phyloP scores from a whole-genome alignment of 2,329 filamentous ascomycete genomes.

The Aspergillus pseudoterreus region DNA sequence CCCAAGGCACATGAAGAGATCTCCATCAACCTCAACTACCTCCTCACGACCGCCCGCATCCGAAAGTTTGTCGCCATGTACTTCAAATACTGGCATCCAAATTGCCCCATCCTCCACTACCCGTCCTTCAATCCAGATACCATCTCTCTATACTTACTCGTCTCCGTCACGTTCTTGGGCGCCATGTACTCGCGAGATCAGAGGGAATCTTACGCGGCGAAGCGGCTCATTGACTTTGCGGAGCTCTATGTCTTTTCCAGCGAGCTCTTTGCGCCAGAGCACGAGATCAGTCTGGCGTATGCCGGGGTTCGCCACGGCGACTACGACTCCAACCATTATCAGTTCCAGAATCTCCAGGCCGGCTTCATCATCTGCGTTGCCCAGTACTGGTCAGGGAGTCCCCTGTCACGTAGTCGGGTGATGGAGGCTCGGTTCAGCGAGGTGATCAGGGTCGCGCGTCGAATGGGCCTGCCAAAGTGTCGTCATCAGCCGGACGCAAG shows the following conservation, averaged over 20 bases:
- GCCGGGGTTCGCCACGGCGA: conserved; percentile 18
- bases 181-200: conserved; percentile 44
- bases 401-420: conserved; percentile 35
- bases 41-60: conserved; percentile 41
- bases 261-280: conserved; percentile 39
- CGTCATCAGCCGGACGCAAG: conserved; percentile 37
- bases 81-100: conserved; percentile 45
- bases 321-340: conserved; percentile 25
- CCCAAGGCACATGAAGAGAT: conserved; percentile 38
- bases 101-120: conserved; percentile 42
- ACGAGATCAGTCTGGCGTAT: conserved; percentile 36
- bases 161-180: conserved; percentile 41
- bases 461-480: conserved; percentile 34
- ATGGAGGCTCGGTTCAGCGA: conserved; percentile 44
- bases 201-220: conserved; percentile 35
- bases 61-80: conserved; percentile 41
- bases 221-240: conserved; percentile 40
- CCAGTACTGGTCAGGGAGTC: conserved; percentile 45
- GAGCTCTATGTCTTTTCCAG: conserved; percentile 44
- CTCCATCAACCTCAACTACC: conserved; percentile 34
- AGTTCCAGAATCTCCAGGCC: conserved; percentile 42
- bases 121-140: conserved; percentile 40
- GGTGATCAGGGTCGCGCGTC: conserved; percentile 40
- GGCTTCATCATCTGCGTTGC: conserved; percentile 39
- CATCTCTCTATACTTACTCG: conserved; percentile 36